Conservation (phyloP, 805 yeast species). For the Vanderwaltozyma polyspora region DNA sequence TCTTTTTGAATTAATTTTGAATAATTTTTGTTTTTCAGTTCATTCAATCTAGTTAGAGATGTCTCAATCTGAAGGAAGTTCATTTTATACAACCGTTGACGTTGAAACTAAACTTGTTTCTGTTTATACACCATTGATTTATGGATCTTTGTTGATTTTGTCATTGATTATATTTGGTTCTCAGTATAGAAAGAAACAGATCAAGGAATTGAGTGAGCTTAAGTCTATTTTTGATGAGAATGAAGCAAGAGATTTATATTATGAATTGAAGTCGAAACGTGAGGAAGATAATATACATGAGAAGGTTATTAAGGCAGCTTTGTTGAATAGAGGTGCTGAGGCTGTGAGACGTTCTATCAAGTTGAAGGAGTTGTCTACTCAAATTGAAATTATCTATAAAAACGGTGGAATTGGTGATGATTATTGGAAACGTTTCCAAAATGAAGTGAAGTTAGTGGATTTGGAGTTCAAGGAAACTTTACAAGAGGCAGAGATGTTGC, state of each 20-base stretch:
- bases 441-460: conserved; percentile 70
- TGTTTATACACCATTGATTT: conserved; percentile 62
- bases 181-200: conserved; percentile 47
- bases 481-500: conserved; percentile 57
- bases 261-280: conserved; percentile 35
- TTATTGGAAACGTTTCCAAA: conserved; percentile 64
- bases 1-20: too few relatives aligned
- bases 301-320: conserved; percentile 60
- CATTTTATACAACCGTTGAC: too few relatives aligned
- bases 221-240: conserved; percentile 68
- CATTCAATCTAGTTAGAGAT: too few relatives aligned
- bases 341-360: conserved; percentile 74
- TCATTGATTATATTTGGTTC: conserved; percentile 61
- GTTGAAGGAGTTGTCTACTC: conserved; percentile 66
- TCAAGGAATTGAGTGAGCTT: conserved; percentile 41
- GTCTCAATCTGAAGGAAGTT: too few relatives aligned
- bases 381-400: conserved; percentile 62
- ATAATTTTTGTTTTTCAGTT: too few relatives aligned
- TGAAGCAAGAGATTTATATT: conserved; percentile 52
- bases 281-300: conserved; percentile 50
- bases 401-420: conserved; percentile 89
- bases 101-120: conserved; percentile 34
- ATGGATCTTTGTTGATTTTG: conserved; percentile 56
- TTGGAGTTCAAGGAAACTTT: conserved; percentile 69
- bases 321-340: conserved; percentile 70